Conservation (phyloP, 176 grass and related monocot species). For the Rhipidocladum racemiflorum region DNA sequence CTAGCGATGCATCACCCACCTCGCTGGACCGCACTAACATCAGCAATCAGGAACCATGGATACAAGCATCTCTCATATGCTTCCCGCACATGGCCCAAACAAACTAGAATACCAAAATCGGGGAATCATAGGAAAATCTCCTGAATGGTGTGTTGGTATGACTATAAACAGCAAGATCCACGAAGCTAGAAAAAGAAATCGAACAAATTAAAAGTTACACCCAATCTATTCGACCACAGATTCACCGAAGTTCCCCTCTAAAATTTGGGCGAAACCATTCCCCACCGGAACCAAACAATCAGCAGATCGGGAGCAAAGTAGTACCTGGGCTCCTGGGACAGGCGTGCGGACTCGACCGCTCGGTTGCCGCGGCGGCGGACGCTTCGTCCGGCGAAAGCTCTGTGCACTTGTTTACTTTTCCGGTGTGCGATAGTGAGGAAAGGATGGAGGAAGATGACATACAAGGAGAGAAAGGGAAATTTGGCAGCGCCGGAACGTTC, state of each 20-base stretch:
- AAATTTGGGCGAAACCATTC: neutral
- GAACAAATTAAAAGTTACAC: neutral
- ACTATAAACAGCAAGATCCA: neutral
- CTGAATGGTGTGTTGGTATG: too few species aligned
- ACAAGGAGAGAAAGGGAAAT: neutral
- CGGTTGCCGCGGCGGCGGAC: neutral
- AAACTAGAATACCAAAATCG: neutral
- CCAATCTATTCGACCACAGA: neutral
- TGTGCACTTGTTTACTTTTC: neutral
- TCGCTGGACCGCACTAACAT: neutral
- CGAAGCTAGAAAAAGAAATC: neutral
- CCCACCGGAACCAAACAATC: neutral
- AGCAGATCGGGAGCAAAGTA: neutral
- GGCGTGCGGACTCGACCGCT: neutral
- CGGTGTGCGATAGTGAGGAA: neutral
- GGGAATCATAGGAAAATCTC: neutral
- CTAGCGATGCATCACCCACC: neutral
- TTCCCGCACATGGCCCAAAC: constrained; percentile 9
- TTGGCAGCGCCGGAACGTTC: constrained; percentile 28
- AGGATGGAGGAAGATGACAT: neutral
- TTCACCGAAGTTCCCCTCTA: neutral
- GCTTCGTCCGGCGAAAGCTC: neutral
- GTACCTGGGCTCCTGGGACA: neutral
- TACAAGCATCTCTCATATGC: neutral
- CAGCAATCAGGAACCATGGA: neutral